Base-by-base conservation (phyloP, 208 protist genomes). In the Trypanosoma platydactyli region DNA sequence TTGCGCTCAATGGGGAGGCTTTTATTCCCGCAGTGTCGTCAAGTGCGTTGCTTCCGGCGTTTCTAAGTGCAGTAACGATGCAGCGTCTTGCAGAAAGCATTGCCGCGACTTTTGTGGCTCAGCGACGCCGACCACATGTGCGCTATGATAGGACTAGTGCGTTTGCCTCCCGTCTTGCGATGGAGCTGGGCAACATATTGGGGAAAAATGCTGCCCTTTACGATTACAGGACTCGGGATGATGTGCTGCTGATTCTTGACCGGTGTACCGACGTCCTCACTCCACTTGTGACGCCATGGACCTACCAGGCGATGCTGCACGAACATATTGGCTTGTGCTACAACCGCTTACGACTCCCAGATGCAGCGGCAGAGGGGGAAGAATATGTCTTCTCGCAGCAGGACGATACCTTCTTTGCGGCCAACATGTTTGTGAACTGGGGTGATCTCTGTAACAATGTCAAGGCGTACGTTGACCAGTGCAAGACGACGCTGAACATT, bases 271-370 rank as follows among this genome's bases (percentile, higher is more conserved):
- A 99, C 70, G 96, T 94, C 6, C 76, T 99, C 1, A 99, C 98
- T 11, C 98, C 98, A 45, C 78, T 99, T 33, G 77, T 99, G 27
- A 97, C 84, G 25, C 96, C 98, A 64, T 99, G 98, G 98, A 99
- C 97, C n/a, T 99, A 99, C 79, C 97, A 99, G 83, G 95, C 98
- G 16, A 99, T 99, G 98, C 81, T 99, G 45, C 98, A 99, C 79
- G 98, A 99, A 73, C 78, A 98, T 63, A 62, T 99, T 18, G 91
- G 90, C 5, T 94, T 99, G 45, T 20, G 77, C 5, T 95, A 99
- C 68, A 98, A 99, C 63, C 81, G 90, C 45, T 68, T 95, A 30
- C 79, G 72, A 22, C 74, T 95, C 24, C 84, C 86, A 15, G 71
- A 78, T 58, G 40, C 30, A 41, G 9, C 50, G 0, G 46, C 33